Base-by-base conservation (phyloP, 1,284 basidiomycete species). In the Microbotryum violaceum region DNA sequence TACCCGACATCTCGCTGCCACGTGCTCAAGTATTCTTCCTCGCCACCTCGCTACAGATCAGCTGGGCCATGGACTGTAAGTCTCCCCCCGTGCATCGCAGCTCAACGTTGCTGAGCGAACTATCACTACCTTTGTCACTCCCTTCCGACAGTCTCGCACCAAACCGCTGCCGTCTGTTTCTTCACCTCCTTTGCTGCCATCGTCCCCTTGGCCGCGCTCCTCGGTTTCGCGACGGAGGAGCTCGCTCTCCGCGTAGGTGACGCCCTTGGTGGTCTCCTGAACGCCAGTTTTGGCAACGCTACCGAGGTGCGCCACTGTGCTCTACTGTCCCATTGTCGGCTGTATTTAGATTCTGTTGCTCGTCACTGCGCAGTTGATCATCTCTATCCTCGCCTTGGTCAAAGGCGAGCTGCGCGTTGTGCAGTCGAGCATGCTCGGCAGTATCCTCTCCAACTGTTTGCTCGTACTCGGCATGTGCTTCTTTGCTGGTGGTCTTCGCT, bases 381-480 rank as follows among this genome's bases (percentile, higher is more conserved):
- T 92, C 48, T 88, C 87, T 25, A 79, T 96, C 65, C 88, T 88
- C 49, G 92, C 91, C 7, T 79, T 93, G 25, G 72, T 86, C 46
- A 88, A 90, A 79, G 87, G 82, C 58, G 80, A 94, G 77, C 78
- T 92, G 20, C 83, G 85, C 48, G 86, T 94, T 65, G 90, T 94
- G 4, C 89, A 93, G 76, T 54, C 64, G 20, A 71, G 87, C 83
- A 83, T 89, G 82, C 80, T 89, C 49, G 88, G 88, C 29, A 88
- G 85, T 20, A 88, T 94, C 58, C 77, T 94, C 31, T 91, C 88
- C n/a, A 94, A 94, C 75, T 80, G 91, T 57, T 81, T 93, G 6
- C 81, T 93, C 37, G 91, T 94, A 18, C 78, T 93, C 7, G 91
- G 91, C 23, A 90, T 87, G 77, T 89, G 88, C 25, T 92, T 91